A percentile compares a stretch with the other conserved stretches of the same genome.
Evolutionary conservation across 805 yeast genomes (phyloP).

Genomic region (Wickerhamiella hasegawae): DNA sequence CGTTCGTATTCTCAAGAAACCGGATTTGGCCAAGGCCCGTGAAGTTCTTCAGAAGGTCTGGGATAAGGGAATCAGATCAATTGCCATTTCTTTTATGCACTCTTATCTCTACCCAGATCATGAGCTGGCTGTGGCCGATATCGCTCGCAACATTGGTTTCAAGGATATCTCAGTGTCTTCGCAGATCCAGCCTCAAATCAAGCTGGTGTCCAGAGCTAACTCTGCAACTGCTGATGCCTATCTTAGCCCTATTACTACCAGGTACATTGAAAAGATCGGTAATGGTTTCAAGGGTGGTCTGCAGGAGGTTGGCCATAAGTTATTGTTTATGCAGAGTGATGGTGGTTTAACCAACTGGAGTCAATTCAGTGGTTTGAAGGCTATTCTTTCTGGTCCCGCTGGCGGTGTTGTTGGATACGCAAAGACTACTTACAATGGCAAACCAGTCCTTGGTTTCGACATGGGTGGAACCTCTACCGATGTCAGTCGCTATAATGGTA

Average conservation of each 20-base stretch:
- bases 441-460: conserved; percentile 65
- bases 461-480: conserved; percentile 91
- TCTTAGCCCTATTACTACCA: conserved; percentile 60
- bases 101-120: conserved; percentile 60
- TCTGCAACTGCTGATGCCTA: conserved; percentile 74
- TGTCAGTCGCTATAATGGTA: conserved; percentile 57
- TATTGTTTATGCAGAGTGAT: conserved; percentile 79
- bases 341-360: conserved; percentile 85
- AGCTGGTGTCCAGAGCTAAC: conserved; percentile 56
- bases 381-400: conserved; percentile 91
- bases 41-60: conserved; percentile 30
- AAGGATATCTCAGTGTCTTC: conserved; percentile 51
- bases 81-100: conserved; percentile 60
- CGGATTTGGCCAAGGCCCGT: conserved; percentile 31
- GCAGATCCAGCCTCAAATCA: conserved; percentile 64
- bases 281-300: conserved; percentile 42
- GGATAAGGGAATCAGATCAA: conserved; percentile 43
- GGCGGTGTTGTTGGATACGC: conserved; percentile 96
- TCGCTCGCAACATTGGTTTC: conserved; percentile 56
- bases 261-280: conserved; percentile 45
- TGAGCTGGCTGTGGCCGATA: conserved; percentile 39
- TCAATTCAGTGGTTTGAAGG: conserved; percentile 71
- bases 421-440: conserved; percentile 44
- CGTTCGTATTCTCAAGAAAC: conserved; percentile 37
- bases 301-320: conserved; percentile 22